Conservation (phyloP, 305 asterid species). For the Fraxinus platypoda region DNA sequence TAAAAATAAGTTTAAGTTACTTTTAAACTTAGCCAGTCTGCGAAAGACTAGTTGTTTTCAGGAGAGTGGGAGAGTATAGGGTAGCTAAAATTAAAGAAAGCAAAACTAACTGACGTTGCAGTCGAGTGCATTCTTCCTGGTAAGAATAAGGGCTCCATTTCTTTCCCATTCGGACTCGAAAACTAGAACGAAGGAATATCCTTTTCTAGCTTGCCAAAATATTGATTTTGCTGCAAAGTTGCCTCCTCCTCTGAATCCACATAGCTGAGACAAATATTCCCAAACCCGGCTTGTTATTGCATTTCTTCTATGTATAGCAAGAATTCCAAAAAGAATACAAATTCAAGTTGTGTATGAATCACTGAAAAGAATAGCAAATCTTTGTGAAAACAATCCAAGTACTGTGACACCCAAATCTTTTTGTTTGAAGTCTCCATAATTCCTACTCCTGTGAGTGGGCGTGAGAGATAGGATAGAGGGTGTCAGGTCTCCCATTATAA, state of each 20-base stretch:
- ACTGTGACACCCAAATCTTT: not conserved
- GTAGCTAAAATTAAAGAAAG: not conserved
- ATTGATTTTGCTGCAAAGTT: slow-evolving; percentile 86
- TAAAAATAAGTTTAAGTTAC: not conserved
- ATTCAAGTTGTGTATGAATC: not conserved
- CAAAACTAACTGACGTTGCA: slow-evolving; percentile 66
- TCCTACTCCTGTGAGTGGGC: not conserved
- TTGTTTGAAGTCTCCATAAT: not conserved
- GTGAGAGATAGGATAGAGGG: not conserved
- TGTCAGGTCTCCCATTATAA: not conserved
- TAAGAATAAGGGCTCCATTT: slow-evolving; percentile 68
- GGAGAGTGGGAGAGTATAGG: not conserved
- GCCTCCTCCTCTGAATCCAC: slow-evolving; percentile 97
- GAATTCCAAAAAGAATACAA: not conserved
- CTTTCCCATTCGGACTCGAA: slow-evolving; percentile 81
- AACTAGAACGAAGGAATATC: slow-evolving; percentile 79
- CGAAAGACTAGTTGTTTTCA: not conserved
- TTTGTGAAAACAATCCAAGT: too few species aligned
- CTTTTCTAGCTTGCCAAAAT: slow-evolving; percentile 88
- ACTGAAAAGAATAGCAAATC: not conserved
- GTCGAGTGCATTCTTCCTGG: slow-evolving; percentile 79
- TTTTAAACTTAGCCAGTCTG: not conserved
- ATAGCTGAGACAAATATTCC: slow-evolving; percentile 41
- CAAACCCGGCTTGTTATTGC: not conserved
- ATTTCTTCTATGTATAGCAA: not conserved